Evolutionary conservation across 1,139 yeast genomes (phyloP).

Genomic region (Ashbya aceris): DNA sequence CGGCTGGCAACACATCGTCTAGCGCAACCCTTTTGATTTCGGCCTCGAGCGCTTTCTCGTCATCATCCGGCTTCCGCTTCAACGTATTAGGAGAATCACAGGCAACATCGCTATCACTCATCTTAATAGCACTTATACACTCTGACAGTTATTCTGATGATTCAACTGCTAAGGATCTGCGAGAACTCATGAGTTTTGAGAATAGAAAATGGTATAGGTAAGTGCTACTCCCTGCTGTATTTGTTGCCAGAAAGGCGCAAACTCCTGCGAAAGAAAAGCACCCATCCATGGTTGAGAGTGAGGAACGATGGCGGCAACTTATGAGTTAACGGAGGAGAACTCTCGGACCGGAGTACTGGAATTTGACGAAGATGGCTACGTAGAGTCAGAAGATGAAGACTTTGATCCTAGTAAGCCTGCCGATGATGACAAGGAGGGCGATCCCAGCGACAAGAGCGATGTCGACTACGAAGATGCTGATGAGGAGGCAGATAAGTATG

Average conservation of each 20-base stretch:
- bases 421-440: constrained; percentile 10
- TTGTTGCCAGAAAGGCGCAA: too few species aligned
- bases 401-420: constrained; percentile 39
- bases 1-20: constrained; percentile 39
- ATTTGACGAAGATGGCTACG: constrained; percentile 35
- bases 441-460: constrained; percentile 15
- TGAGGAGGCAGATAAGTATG: constrained; percentile 29
- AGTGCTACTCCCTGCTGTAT: too few species aligned
- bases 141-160: too few species aligned
- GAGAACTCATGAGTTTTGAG: too few species aligned
- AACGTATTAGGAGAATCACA: constrained; percentile 31
- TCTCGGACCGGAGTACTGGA: not conserved
- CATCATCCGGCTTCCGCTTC: constrained; percentile 56
- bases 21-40: constrained; percentile 59
- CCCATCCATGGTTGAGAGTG: too few species aligned
- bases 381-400: constrained; percentile 61
- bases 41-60: constrained; percentile 27
- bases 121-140: not conserved
- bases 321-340: too few species aligned
- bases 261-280: too few species aligned
- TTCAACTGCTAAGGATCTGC: too few species aligned
- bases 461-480: constrained; percentile 24
- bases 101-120: constrained; percentile 1
- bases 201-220: too few species aligned
- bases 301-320: too few species aligned